Percentiles rank a stretch among this genome's conserved stretches.
phyloP scores from a whole-genome alignment of 192 early-diverging fungal species.

The Rhizophagus clarus region DNA sequence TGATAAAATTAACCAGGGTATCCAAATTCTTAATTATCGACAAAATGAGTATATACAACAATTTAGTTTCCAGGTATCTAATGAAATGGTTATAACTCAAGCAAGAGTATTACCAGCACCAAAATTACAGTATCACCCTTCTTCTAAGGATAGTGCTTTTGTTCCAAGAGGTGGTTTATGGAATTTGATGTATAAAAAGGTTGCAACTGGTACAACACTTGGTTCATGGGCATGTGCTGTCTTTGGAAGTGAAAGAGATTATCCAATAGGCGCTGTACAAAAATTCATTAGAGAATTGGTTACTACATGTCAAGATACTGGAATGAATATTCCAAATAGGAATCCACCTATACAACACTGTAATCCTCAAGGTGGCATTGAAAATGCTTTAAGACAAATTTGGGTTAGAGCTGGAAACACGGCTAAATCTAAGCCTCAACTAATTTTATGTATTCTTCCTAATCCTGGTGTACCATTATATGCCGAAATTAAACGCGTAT shows the following conservation, averaged over 20 bases:
- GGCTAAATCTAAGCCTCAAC: too few relatives aligned
- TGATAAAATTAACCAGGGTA: background rate
- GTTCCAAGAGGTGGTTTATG: background rate
- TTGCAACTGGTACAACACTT: background rate
- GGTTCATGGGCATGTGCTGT: background rate
- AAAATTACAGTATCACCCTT: too few relatives aligned
- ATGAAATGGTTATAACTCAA: background rate
- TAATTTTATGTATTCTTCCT: background rate
- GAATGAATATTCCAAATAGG: constrained; percentile 59
- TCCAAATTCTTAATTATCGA: background rate
- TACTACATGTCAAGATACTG: constrained; percentile 68
- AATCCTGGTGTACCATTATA: background rate
- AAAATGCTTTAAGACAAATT: background rate
- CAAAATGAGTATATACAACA: background rate
- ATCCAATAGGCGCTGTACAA: background rate
- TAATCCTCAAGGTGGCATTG: background rate
- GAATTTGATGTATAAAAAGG: background rate
- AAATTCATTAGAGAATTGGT: constrained; percentile 76
- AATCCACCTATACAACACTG: constrained; percentile 64
- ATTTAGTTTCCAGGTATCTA: background rate
- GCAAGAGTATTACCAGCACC: too few relatives aligned
- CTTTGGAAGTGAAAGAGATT: background rate
- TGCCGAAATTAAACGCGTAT: background rate
- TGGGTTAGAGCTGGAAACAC: background rate
- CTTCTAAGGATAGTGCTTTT: background rate